These are phyloP conservation scores for Pythium oligandrum DNA, from an alignment of 352 stramenopile genomes.

Conservation along the genomic window DNA sequence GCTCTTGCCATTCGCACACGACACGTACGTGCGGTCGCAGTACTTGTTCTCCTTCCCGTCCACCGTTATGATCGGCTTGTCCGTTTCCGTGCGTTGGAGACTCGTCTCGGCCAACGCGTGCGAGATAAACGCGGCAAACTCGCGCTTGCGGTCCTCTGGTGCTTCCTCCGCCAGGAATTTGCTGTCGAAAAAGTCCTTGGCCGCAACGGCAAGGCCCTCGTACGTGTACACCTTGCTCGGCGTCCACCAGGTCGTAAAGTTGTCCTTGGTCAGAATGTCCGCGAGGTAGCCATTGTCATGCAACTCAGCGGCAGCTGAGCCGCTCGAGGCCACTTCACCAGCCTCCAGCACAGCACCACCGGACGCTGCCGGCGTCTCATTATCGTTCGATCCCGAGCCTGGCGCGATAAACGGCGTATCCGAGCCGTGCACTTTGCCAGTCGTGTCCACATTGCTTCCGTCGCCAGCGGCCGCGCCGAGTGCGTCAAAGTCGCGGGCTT, in stretches of 20 bases:
- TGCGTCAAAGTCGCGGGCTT: constrained; percentile 1
- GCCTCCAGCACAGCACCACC: neutral
- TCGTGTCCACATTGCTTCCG: neutral
- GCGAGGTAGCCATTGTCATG: constrained; percentile 2
- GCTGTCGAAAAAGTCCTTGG: constrained; percentile 4
- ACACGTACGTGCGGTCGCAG: constrained; percentile 7
- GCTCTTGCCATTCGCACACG: constrained; percentile 9
- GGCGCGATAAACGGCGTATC: neutral
- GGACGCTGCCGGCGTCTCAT: neutral
- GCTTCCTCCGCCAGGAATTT: constrained; percentile 1
- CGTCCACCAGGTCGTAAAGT: constrained; percentile 5
- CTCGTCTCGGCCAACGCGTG: constrained; percentile 3
- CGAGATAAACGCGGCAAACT: constrained; percentile 3
- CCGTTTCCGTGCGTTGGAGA: neutral
- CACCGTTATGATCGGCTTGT: neutral
- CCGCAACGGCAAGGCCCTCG: constrained; percentile 1
- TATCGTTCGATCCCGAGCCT: neutral
- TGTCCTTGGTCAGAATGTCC: constrained; percentile 2
- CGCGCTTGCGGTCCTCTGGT: neutral
- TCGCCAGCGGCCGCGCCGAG: constrained; percentile 1
- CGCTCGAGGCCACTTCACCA: neutral
- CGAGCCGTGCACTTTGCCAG: neutral
- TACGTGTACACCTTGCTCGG: constrained; percentile 2
- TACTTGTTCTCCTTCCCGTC: constrained; percentile 9
- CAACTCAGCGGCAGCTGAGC: constrained; percentile 1